Base-by-base conservation (phyloP, 768 basidiomycete genomes). In the Podaxis sp. region DNA sequence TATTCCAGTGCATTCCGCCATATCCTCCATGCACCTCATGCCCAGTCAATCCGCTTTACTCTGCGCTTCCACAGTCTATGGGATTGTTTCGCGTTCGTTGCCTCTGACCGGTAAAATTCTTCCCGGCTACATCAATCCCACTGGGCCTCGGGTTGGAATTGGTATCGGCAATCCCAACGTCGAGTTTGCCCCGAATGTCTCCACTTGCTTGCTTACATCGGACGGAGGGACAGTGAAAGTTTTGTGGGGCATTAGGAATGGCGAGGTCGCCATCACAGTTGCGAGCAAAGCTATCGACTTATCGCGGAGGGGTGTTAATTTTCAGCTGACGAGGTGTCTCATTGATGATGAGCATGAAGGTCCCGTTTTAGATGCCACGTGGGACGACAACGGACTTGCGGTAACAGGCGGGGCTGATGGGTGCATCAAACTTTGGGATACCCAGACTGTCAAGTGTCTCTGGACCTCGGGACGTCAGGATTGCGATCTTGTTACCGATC, bases 111-210 rank as follows among this genome's bases (percentile, higher is more conserved):
- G 90, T 52, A 88, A 84, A 68, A 76, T 92, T 55, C 74, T 91
- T 7, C 80, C 85, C 30, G 92, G 91, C 0, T 90, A 81, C 66
- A 77, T 93, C 8, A 85, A 90, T 54, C 83, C 88, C 2, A 80
- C 84, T 2, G 87, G 86, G 5, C 77, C 81, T 10, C 81, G 83
- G 11, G 76, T 80, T 44, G 87, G 87, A 5, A 66, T 85, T 17
- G 87, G 87, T 2, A 80, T 85, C 56, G 88, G 88, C 3, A 91
- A 92, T 67, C 90, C 89, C 3, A 91, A 91, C 66, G 82, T 83
- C 12, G 89, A 92, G 67, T 88, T 92, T 64, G 80, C 83, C 1
- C 89, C 90, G 2, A 80, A 91, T 56, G 80, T 91, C 11, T 84
- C 87, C 13, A 71, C 79, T 0, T 88, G 87, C 63, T 74, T 78